Evolutionary conservation across 768 basidiomycete genomes (phyloP).

Genomic region (Hygrophorus russula): DNA sequence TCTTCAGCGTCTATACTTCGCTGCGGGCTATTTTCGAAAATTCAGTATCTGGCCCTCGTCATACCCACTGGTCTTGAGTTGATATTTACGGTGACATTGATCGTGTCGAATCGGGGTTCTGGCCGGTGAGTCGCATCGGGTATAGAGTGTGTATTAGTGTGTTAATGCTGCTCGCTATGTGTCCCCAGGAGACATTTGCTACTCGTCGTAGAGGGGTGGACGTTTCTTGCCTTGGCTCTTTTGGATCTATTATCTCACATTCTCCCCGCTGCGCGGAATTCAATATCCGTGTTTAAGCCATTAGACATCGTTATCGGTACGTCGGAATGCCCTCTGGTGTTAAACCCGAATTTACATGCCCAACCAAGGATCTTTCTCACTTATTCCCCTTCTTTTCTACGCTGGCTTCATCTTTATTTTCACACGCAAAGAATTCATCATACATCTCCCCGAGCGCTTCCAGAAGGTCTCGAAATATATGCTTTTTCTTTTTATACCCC

Average conservation of each 20-base stretch:
- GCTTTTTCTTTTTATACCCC: constrained; percentile 43
- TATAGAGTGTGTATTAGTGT: background rate
- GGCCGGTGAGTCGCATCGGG: constrained; percentile 30
- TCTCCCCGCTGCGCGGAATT: constrained; percentile 37
- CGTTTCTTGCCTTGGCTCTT: constrained; percentile 47
- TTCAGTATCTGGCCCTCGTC: constrained; percentile 39
- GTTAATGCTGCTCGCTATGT: background rate
- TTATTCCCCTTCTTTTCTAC: constrained; percentile 55
- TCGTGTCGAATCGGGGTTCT: constrained; percentile 35
- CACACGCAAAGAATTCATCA: constrained; percentile 37
- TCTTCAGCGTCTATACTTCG: constrained; percentile 64
- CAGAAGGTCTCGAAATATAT: constrained; percentile 31
- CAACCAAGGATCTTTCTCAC: constrained; percentile 41
- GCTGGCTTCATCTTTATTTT: constrained; percentile 52
- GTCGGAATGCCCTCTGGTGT: constrained; percentile 10
- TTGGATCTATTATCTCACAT: constrained; percentile 51
- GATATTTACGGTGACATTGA: constrained; percentile 42
- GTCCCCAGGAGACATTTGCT: constrained; percentile 40
- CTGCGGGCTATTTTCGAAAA: constrained; percentile 40
- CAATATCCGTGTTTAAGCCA: constrained; percentile 32
- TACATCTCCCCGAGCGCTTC: constrained; percentile 38
- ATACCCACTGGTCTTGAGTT: constrained; percentile 57
- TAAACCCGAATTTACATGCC: background rate
- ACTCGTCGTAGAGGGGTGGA: constrained; percentile 49
- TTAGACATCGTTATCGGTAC: constrained; percentile 55